A percentile compares a stretch with the other conserved stretches of the same genome.
Evolutionary conservation across 192 early-diverging fungal genomes (phyloP).

Genomic region (Umbelopsis vinacea): DNA sequence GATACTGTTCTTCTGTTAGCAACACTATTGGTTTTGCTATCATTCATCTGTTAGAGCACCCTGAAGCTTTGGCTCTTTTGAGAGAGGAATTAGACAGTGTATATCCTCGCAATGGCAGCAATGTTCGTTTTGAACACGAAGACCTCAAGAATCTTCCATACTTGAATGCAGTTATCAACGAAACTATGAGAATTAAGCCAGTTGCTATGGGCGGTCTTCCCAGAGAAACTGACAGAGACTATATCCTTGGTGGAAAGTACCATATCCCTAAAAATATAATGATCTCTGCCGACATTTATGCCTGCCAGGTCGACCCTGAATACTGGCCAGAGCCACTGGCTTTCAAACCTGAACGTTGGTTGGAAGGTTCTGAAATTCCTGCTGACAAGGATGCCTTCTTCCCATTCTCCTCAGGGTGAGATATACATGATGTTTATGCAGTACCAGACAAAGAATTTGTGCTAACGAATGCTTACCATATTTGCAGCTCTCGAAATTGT

Average conservation of each 20-base stretch:
- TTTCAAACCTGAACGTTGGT: conserved; percentile 44
- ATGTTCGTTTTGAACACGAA: conserved; percentile 28
- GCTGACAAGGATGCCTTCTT: conserved; percentile 50
- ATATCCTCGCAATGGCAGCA: background rate
- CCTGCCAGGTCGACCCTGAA: conserved; percentile 23
- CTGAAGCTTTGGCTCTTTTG: conserved; percentile 6
- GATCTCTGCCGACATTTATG: background rate
- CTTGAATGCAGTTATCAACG: conserved; percentile 58
- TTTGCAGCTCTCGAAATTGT: conserved; percentile 42
- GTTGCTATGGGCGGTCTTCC: conserved; percentile 43
- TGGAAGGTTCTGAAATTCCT: conserved; percentile 13
- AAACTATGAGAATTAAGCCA: conserved; percentile 52
- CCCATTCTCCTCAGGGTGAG: conserved; percentile 52
- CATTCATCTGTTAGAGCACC: conserved; percentile 31
- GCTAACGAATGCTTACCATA: background rate
- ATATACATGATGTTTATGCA: background rate
- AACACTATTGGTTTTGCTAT: conserved; percentile 37
- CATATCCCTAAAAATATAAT: conserved; percentile 44
- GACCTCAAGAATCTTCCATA: conserved; percentile 49
- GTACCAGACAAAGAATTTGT: background rate
- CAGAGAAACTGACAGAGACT: conserved; percentile 42
- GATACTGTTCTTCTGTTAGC: background rate
- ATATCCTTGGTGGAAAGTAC: conserved; percentile 47
- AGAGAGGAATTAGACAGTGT: conserved; percentile 31
- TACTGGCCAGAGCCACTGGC: conserved; percentile 27